phyloP scores from a whole-genome alignment of 345 rosid genomes.

The Melaleuca quinquenervia region DNA sequence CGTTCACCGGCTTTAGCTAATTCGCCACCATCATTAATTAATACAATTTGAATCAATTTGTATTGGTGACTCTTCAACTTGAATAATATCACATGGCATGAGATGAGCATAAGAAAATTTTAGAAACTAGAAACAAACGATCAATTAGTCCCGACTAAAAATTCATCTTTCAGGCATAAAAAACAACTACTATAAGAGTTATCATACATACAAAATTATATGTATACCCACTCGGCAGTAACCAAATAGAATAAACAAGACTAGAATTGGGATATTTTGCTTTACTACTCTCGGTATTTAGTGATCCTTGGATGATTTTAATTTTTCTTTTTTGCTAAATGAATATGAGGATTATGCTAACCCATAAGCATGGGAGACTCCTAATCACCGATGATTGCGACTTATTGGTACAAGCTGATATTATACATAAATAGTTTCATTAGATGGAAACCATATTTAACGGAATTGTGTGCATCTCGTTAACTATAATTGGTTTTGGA shows the following conservation, averaged over 20 bases:
- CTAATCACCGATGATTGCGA: neutral
- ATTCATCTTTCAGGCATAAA: neutral
- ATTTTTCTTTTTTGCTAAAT: too few relatives aligned
- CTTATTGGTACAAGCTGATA: neutral
- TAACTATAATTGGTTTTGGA: too few relatives aligned
- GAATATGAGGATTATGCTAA: too few relatives aligned
- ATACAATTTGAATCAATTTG: too few relatives aligned
- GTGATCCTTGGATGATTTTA: neutral
- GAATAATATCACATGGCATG: too few relatives aligned
- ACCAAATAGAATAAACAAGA: neutral
- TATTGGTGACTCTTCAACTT: too few relatives aligned
- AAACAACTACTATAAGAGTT: too few relatives aligned
- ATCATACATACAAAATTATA: neutral
- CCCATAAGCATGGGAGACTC: neutral
- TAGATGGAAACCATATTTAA: neutral
- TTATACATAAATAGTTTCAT: neutral
- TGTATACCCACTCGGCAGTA: neutral
- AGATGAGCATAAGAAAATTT: too few relatives aligned
- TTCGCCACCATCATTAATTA: too few relatives aligned
- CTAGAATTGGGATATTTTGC: neutral
- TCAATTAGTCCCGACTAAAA: neutral
- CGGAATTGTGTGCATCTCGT: neutral
- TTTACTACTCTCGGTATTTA: neutral
- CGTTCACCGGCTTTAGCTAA: too few relatives aligned
- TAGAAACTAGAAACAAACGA: too few relatives aligned